Percentiles rank a stretch among this genome's conserved stretches.
These are phyloP conservation scores for Trichoderma breve DNA, from an alignment of 2,329 filamentous ascomycete species.

Conservation along the genomic window DNA sequence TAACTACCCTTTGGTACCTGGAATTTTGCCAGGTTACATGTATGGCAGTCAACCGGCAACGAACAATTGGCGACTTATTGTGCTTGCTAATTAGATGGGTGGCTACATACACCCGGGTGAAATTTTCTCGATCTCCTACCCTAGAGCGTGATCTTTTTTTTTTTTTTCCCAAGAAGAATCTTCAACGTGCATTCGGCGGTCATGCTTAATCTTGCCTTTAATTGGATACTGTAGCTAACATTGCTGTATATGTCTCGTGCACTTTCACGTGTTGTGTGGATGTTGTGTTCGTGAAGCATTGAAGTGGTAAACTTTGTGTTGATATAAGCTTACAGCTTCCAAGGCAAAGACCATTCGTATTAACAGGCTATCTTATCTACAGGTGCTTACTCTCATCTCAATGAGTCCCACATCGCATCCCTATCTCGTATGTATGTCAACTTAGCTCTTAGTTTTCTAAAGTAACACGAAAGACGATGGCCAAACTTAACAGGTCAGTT, in stretches of 20 bases:
- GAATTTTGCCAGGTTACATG: not conserved
- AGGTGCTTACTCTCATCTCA: not conserved
- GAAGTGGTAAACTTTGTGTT: too few relatives aligned
- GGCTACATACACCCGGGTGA: not conserved
- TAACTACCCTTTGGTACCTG: not conserved
- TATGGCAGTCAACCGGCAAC: not conserved
- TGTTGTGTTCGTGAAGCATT: too few relatives aligned
- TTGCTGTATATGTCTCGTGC: not conserved
- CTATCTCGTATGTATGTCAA: not conserved
- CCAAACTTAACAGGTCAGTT: not conserved
- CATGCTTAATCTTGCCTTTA: not conserved
- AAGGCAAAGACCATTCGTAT: too few relatives aligned
- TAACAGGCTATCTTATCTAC: not conserved
- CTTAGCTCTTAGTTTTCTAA: not conserved
- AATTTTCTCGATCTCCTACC: not conserved
- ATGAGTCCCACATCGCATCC: not conserved
- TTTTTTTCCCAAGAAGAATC: not conserved
- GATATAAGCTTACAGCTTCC: too few relatives aligned
- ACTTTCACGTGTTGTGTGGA: not conserved
- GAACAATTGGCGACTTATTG: not conserved
- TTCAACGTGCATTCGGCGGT: rapidly evolving
- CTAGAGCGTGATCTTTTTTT: not conserved
- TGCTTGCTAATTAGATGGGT: not conserved
- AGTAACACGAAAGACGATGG: not conserved
- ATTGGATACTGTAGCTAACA: not conserved